phyloP scores from a whole-genome alignment of 1,139 yeast genomes.

The Suhomyces coccinellae region DNA sequence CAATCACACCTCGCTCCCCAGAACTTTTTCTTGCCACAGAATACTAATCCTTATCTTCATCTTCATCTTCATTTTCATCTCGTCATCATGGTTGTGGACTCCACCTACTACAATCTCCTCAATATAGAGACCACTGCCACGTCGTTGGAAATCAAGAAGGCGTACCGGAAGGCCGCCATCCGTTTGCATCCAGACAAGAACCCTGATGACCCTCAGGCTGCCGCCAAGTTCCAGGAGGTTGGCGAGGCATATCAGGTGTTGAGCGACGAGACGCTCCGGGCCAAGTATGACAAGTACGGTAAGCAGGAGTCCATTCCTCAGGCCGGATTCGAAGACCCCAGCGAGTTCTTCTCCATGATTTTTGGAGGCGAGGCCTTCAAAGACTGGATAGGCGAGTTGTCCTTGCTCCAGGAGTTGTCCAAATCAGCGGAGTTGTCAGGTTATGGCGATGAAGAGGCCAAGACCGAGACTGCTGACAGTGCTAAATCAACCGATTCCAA shows the following conservation, averaged over 20 bases:
- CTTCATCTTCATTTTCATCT: neutral
- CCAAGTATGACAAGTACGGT: constrained; percentile 81
- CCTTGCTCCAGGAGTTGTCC: constrained; percentile 77
- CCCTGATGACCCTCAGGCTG: constrained; percentile 83
- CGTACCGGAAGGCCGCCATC: constrained; percentile 88
- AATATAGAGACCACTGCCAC: constrained; percentile 72
- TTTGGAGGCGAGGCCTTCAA: constrained; percentile 78
- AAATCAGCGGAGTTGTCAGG: constrained; percentile 66
- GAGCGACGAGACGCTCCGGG: constrained; percentile 70
- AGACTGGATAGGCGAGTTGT: constrained; percentile 82
- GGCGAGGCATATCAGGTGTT: constrained; percentile 85
- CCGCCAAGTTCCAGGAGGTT: constrained; percentile 63
- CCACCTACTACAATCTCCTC: constrained; percentile 80
- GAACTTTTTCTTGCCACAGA: constrained; percentile 1
- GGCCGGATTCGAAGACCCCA: constrained; percentile 77
- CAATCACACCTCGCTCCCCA: constrained; percentile 1
- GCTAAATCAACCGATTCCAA: neutral
- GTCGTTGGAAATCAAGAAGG: constrained; percentile 83
- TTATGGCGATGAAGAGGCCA: constrained; percentile 37
- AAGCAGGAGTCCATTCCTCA: constrained; percentile 80
- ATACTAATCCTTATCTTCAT: no score
- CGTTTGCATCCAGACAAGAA: constrained; percentile 94
- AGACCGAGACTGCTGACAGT: constrained; percentile 15
- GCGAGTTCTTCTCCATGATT: constrained; percentile 68
- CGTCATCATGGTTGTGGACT: constrained; percentile 82